Evolutionary conservation across 1,284 basidiomycete species (phyloP).

Genomic region (Ceratobasidium sp.): DNA sequence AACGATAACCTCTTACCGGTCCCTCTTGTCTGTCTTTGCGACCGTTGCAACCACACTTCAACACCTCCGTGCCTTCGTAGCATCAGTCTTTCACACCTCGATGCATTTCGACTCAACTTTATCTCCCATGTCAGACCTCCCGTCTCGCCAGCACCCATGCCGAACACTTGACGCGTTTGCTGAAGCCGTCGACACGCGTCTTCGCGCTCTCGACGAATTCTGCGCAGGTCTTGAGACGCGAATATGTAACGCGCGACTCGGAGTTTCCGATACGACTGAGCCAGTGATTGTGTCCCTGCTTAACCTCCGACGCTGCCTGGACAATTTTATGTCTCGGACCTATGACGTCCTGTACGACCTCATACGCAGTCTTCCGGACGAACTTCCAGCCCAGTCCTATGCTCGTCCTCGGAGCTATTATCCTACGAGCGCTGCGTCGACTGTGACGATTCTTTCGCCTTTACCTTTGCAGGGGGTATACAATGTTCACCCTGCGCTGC

Average conservation of each 20-base stretch:
- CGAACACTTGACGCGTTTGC: conserved; percentile 83
- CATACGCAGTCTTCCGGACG: conserved; percentile 35
- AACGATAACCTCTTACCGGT: conserved; percentile 69
- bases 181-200: conserved; percentile 71
- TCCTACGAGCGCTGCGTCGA: neutral
- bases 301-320: conserved; percentile 67
- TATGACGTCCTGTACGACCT: conserved; percentile 64
- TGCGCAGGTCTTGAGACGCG: conserved; percentile 73
- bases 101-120: conserved; percentile 44
- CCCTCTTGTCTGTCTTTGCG: conserved; percentile 69
- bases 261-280: conserved; percentile 53
- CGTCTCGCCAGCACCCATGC: conserved; percentile 53
- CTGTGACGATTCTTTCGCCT: conserved; percentile 22
- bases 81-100: conserved; percentile 57
- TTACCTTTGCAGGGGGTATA: conserved; percentile 24
- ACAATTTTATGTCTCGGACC: conserved; percentile 65
- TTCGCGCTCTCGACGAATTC: conserved; percentile 72
- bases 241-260: conserved; percentile 67
- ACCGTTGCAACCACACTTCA: conserved; percentile 66
- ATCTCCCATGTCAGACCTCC: conserved; percentile 43
- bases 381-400: conserved; percentile 24
- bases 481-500: conserved; percentile 24
- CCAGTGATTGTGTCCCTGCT: conserved; percentile 72
- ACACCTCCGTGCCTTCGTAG: conserved; percentile 69
- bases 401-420: conserved; percentile 37